Evolutionary conservation across 345 rosid genomes (phyloP), one percentile per base, ranked within the genome.

Genomic region (Corchorus olitorius): DNA sequence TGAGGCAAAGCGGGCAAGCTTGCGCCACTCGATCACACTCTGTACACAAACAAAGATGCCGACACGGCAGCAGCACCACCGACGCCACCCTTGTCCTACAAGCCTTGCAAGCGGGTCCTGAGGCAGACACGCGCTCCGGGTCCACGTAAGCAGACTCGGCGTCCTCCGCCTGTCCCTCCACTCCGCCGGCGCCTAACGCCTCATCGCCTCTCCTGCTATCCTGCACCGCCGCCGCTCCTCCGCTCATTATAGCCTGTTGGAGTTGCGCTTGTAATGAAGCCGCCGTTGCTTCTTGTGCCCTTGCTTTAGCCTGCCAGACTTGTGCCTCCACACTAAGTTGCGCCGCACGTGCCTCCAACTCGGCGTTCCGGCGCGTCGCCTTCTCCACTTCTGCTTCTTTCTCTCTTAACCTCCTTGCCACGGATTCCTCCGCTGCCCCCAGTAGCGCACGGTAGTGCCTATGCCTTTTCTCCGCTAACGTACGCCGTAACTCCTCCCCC

Each of bases 51-150:
- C 90, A 84, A 55, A 94, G 89, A 84, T 94, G 98, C 66, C 98
- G 97, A 82, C 98, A 94, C 79, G 98, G 98, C 88, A 94, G 65
- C 80, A 89, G 83, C 64, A 94, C 85, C 80, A 94, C 96, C 79
- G 93, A 75, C 74, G 97, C 97, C 50, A 77, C 78, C 56, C 92
- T 73, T 74, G 77, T 82, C 77, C 86, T 73, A 76, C 99, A 95
- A 35, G 77, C 79, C 50, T 81, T 85, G 78, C 99, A 95, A 17
- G 79, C 70, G 52, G 96, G 92, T 12, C 91, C 87, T 8, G 77
- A 59, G 55, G 72, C 43, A 35, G 69, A 82, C 6, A 83, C 81
- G 53, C 97, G 64, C 59, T 90, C 98, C 0, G 97, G 97, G 83
- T 93, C 97, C 5, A 89, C 85, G 75, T 89, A 90, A 1, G 90